Percentiles rank a stretch among this genome's conserved stretches.
These are phyloP conservation scores for Hyphodiscus hymeniophilus DNA, from an alignment of 495 filamentous ascomycete genomes.

Conservation along the genomic window DNA sequence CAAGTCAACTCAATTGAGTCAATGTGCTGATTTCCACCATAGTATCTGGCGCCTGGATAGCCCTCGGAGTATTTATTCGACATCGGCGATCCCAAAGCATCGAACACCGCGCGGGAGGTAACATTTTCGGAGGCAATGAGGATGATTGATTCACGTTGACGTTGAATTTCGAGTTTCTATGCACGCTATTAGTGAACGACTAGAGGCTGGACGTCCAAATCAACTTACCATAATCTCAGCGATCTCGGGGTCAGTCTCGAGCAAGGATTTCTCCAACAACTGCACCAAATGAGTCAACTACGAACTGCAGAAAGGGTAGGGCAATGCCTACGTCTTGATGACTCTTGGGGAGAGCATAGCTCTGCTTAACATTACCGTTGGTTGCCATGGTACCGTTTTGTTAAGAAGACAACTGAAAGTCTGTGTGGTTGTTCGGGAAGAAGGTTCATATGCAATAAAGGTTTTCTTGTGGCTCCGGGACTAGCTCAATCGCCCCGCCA, in stretches of 20 bases:
- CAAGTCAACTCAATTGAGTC: conserved; percentile 93
- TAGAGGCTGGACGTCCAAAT: neutral
- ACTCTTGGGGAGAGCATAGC: conserved; percentile 80
- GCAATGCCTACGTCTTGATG: conserved; percentile 71
- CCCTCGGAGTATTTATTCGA: conserved; percentile 99
- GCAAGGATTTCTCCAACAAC: conserved; percentile 85
- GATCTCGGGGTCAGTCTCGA: conserved; percentile 83
- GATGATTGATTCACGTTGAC: conserved; percentile 96
- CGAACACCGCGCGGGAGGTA: conserved; percentile 81
- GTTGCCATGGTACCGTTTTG: conserved; percentile 15
- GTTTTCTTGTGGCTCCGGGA: neutral
- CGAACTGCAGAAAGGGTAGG: neutral
- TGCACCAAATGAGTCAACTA: conserved; percentile 48
- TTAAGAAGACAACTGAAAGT: neutral
- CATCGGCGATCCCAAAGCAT: conserved; percentile 84
- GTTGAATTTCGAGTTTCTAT: conserved; percentile 88
- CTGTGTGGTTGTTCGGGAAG: neutral
- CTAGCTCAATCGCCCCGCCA: no score
- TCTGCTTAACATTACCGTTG: conserved; percentile 20
- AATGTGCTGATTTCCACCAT: conserved; percentile 98
- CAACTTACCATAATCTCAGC: conserved; percentile 81
- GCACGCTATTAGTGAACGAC: neutral
- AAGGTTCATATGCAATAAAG: conserved; percentile 22
- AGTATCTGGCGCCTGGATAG: conserved; percentile 97
- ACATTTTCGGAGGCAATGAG: conserved; percentile 94